Conservation (phyloP, 208 protist species). For the Novymonas esmeraldas region DNA sequence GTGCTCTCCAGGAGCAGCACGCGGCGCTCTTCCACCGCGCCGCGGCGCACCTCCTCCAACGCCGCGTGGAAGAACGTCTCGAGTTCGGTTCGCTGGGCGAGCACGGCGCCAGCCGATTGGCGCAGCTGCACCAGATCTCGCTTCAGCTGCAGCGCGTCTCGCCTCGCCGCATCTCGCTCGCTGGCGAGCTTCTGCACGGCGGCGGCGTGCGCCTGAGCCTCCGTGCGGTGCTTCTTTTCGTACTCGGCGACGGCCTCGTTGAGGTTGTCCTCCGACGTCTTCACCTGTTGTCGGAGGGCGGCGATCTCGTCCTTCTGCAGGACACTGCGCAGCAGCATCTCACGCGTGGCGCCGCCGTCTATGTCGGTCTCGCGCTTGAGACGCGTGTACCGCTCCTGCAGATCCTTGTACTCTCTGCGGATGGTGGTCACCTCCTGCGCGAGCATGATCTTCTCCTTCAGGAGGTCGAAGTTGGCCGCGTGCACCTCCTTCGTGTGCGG, state of each 20-base stretch:
- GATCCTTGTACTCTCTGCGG: slow-evolving; percentile 12
- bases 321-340: slow-evolving; percentile 54
- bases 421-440: slow-evolving; percentile 42
- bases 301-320: slow-evolving; percentile 57
- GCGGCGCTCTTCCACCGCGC: slow-evolving; percentile 64
- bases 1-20: slow-evolving; percentile 13
- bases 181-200: slow-evolving; percentile 35
- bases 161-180: slow-evolving; percentile 66
- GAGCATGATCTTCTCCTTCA: slow-evolving; percentile 69
- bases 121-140: slow-evolving; percentile 73
- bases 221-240: slow-evolving; percentile 44
- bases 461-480: slow-evolving; percentile 74
- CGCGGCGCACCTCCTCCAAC: slow-evolving; percentile 68
- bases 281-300: slow-evolving; percentile 52
- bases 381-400: slow-evolving; percentile 48
- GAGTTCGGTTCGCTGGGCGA: slow-evolving; percentile 79
- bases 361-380: slow-evolving; percentile 59
- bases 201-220: slow-evolving; percentile 35
- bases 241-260: slow-evolving; percentile 55
- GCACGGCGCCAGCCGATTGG: slow-evolving; percentile 44
- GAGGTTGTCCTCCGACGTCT: slow-evolving; percentile 64
- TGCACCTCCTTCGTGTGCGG: slow-evolving; percentile 67
- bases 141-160: slow-evolving; percentile 45
- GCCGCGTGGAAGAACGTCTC: slow-evolving; percentile 89
- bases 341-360: slow-evolving; percentile 32